Conservation (phyloP, 2,329 filamentous ascomycete genomes). For the Pseudocercospora macadamiae region DNA sequence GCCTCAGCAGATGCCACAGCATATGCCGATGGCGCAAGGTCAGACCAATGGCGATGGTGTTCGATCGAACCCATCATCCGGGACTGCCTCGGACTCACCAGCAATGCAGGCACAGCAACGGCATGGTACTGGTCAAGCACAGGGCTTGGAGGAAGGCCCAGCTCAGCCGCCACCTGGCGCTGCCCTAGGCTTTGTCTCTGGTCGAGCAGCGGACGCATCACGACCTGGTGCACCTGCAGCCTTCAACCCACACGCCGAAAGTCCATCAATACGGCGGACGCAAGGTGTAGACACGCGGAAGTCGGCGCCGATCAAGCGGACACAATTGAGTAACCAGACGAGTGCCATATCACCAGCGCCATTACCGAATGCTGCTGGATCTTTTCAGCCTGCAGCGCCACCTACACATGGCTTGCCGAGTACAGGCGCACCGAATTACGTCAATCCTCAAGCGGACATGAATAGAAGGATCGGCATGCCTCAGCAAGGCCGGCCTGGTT, state of each 20-base stretch:
- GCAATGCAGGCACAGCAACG: conserved; percentile 33
- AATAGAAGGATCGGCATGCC: conserved; percentile 56
- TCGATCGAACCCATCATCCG: conserved; percentile 38
- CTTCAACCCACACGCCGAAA: conserved; percentile 55
- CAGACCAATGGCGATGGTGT: conserved; percentile 26
- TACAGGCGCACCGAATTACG: conserved; percentile 44
- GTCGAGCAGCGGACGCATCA: conserved; percentile 41
- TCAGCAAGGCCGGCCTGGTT: conserved; percentile 32
- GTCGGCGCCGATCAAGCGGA: conserved; percentile 68
- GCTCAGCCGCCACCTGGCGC: conserved; percentile 35
- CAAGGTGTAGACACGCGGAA: conserved; percentile 81
- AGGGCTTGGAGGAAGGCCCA: conserved; percentile 18
- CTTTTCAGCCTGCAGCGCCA: conserved; percentile 15
- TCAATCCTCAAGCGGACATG: conserved; percentile 53
- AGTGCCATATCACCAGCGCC: conserved; percentile 13
- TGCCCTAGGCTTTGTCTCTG: conserved; percentile 51
- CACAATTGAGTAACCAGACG: conserved; percentile 9
- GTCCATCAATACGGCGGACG: conserved; percentile 84
- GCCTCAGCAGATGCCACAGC: conserved; percentile 20
- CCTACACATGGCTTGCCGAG: conserved; percentile 22
- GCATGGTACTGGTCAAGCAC: conserved; percentile 19
- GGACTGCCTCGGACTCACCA: conserved; percentile 30
- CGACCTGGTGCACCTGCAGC: conserved; percentile 38
- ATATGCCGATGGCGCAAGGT: conserved; percentile 14
- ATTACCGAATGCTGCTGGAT: conserved; percentile 10